These are phyloP conservation scores for Penicillium nucicola DNA, from an alignment of 495 filamentous ascomycete genomes.

Conservation along the genomic window DNA sequence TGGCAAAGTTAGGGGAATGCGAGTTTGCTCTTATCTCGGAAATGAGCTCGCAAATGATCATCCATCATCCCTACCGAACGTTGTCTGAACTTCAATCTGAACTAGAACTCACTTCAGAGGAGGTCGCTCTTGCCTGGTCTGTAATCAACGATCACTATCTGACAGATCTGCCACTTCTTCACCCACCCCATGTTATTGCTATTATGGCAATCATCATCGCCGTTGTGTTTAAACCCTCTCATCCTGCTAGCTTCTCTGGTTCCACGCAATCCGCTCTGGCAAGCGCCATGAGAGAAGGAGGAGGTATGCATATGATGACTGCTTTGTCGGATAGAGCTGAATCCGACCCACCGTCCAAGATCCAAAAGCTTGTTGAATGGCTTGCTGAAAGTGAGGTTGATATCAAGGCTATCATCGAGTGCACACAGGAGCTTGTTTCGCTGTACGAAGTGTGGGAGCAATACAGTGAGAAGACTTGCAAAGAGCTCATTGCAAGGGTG, in stretches of 20 bases:
- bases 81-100: slow-evolving; percentile 68
- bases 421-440: slow-evolving; percentile 91
- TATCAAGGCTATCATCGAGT: slow-evolving; percentile 87
- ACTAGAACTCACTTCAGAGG: slow-evolving; percentile 72
- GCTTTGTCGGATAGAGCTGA: slow-evolving; percentile 35
- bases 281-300: slow-evolving; percentile 39
- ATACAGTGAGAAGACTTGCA: slow-evolving; percentile 80
- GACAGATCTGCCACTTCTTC: slow-evolving; percentile 85
- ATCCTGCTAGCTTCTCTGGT: slow-evolving; percentile 38
- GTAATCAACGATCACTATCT: slow-evolving; percentile 96
- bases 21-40: slow-evolving; percentile 95
- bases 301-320: slow-evolving; percentile 38
- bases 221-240: slow-evolving; percentile 66
- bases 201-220: slow-evolving; percentile 86
- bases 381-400: slow-evolving; percentile 91
- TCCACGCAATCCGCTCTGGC: slow-evolving; percentile 38
- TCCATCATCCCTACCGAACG: slow-evolving; percentile 96
- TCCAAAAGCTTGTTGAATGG: slow-evolving; percentile 77
- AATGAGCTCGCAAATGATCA: slow-evolving; percentile 89
- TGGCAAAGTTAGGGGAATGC: slow-evolving; percentile 89
- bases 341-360: slow-evolving; percentile 45
- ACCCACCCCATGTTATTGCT: slow-evolving; percentile 86
- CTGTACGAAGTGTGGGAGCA: slow-evolving; percentile 91
- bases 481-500: slow-evolving; percentile 75
- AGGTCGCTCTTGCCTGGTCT: slow-evolving; percentile 72